Evolutionary conservation across 345 rosid species (phyloP).

Genomic region (Trapa bicornis): DNA sequence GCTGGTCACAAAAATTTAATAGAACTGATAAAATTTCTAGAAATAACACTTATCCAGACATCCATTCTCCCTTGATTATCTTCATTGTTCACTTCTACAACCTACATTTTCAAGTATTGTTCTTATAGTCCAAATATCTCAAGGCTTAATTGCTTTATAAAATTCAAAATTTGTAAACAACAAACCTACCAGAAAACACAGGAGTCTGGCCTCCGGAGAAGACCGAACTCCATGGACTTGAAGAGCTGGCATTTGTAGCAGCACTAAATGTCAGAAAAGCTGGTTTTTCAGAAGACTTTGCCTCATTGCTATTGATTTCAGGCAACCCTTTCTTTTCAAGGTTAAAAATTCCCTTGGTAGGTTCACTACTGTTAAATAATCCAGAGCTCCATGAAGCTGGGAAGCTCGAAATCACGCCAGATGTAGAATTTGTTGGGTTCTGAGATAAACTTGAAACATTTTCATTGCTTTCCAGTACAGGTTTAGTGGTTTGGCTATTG

Average conservation of each 20-base stretch:
- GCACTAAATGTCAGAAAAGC: conserved; percentile 9
- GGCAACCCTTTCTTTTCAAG: conserved; percentile 4
- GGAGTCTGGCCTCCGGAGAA: conserved; percentile 29
- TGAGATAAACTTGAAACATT: conserved; percentile 22
- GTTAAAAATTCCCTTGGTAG: conserved; percentile 7
- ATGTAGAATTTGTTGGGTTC: conserved; percentile 24
- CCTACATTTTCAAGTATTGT: not conserved
- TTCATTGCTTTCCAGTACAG: conserved; percentile 26
- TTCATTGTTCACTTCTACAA: not conserved
- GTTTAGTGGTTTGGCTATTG: conserved; percentile 19
- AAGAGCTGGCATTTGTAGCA: conserved; percentile 17
- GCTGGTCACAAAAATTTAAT: no score
- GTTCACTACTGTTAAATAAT: conserved; percentile 18
- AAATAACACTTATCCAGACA: not conserved
- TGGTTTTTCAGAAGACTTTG: conserved; percentile 10
- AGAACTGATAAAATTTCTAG: no score
- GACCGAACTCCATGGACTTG: conserved; percentile 19
- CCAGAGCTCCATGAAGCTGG: conserved; percentile 30
- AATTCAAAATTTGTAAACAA: not conserved
- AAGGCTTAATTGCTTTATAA: not conserved
- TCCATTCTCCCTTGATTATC: not conserved
- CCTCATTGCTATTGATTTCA: conserved; percentile 5
- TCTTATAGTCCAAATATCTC: not conserved
- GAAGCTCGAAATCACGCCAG: conserved; percentile 14
- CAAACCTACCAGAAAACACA: conserved; percentile 30